A percentile compares a stretch with the other conserved stretches of the same genome.
Conservation (phyloP, 148 eudicot species). For the Rhododendron kiyosumense region DNA sequence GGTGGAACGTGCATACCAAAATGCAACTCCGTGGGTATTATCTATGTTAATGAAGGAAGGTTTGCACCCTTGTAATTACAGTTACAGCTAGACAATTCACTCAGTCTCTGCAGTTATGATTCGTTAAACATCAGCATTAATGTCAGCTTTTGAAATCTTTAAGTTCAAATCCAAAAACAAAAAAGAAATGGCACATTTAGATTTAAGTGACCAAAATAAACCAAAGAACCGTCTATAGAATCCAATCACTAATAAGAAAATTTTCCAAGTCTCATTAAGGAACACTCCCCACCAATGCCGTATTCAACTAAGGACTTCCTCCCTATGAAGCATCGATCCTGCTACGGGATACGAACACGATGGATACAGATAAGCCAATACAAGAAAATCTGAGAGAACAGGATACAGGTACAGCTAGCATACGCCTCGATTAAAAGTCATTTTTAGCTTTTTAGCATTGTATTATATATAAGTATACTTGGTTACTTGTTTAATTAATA, state of each 20-base stretch:
- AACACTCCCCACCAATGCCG: neutral
- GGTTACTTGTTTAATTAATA: neutral
- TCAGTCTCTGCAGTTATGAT: neutral
- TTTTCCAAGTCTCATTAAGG: neutral
- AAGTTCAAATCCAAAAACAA: neutral
- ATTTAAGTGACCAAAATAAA: neutral
- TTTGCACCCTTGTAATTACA: neutral
- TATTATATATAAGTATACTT: neutral
- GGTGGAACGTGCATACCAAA: neutral
- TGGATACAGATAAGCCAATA: no score
- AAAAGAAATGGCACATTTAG: neutral
- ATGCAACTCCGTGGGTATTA: neutral
- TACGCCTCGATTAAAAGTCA: no score
- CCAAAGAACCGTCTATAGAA: neutral
- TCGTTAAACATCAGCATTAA: neutral
- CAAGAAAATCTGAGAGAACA: no score
- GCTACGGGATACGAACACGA: no score
- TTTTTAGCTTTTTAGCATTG: no score
- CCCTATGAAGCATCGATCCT: no score
- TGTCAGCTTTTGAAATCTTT: neutral
- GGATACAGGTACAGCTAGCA: no score
- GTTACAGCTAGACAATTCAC: neutral
- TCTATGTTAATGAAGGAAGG: neutral
- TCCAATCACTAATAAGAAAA: neutral
- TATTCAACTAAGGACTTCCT: neutral